Evolutionary conservation across 2,329 filamentous ascomycete genomes (phyloP).

Genomic region (Colletotrichum tanaceti): DNA sequence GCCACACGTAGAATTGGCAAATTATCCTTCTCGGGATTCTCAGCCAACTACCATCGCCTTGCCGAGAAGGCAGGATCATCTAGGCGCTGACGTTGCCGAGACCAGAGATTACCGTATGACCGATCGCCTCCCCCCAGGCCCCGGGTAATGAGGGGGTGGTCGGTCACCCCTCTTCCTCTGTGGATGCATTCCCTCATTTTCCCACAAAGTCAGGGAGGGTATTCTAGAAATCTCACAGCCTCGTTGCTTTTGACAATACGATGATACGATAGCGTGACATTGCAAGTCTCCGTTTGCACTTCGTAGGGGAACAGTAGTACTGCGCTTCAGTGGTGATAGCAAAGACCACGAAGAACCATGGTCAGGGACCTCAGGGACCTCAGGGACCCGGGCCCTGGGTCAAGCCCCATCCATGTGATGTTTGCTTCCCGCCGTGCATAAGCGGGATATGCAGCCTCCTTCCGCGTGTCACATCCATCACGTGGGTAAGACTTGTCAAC

Average conservation of each 20-base stretch:
- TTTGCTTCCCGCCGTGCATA: constrained; percentile 37
- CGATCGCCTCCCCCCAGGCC: constrained; percentile 25
- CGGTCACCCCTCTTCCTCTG: not conserved
- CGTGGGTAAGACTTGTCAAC: constrained; percentile 16
- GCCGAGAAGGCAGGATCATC: constrained; percentile 13
- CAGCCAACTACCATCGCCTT: constrained; percentile 8
- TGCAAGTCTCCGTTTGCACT: not conserved
- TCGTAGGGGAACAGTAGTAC: not conserved
- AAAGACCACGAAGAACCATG: constrained; percentile 23
- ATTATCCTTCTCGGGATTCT: constrained; percentile 17
- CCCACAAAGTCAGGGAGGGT: not conserved
- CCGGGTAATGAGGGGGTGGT: not conserved
- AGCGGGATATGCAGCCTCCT: constrained; percentile 31
- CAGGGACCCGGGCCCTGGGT: not conserved
- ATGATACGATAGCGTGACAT: not conserved
- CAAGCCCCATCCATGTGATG: constrained; percentile 26
- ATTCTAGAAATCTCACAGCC: not conserved
- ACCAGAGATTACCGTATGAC: constrained; percentile 15
- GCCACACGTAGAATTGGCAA: not conserved
- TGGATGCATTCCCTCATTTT: not conserved
- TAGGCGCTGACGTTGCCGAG: constrained; percentile 11
- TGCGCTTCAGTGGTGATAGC: constrained; percentile 13
- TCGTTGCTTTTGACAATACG: not conserved
- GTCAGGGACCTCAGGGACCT: constrained; percentile 22
- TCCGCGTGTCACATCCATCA: constrained; percentile 37